Conservation (phyloP, 331 rosid genomes). For the Cucumis variabilis region DNA sequence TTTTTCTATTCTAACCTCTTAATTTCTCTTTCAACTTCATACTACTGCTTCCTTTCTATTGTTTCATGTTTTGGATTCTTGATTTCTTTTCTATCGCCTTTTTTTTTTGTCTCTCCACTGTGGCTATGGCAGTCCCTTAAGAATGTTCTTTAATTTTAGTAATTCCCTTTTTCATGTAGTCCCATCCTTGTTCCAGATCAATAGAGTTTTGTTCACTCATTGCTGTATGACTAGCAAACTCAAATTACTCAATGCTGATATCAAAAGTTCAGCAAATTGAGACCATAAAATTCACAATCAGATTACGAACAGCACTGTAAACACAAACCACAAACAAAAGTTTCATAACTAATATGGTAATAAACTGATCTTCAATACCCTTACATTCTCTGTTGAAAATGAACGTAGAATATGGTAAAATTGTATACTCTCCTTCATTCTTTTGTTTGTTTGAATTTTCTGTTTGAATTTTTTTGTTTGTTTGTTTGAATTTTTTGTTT, state of each 20-base stretch:
- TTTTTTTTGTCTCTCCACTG: constrained; percentile 27
- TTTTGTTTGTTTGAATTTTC: too few species aligned
- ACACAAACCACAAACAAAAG: background rate
- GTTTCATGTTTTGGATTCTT: too few species aligned
- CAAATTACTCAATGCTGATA: background rate
- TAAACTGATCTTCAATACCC: too few species aligned
- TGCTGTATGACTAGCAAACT: background rate
- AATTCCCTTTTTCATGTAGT: constrained; percentile 58
- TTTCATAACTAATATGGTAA: constrained; percentile 1
- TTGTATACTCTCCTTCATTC: too few species aligned
- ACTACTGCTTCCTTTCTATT: too few species aligned
- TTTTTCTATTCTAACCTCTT: too few species aligned
- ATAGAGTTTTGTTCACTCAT: constrained; percentile 45
- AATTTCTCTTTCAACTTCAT: too few species aligned
- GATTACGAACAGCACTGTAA: background rate
- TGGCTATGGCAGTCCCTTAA: constrained; percentile 56
- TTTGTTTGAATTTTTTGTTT: too few species aligned
- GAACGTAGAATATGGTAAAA: too few species aligned
- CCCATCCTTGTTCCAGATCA: constrained; percentile 73
- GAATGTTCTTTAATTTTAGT: constrained; percentile 65
- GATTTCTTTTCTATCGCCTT: too few species aligned
- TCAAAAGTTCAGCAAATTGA: constrained; percentile 15
- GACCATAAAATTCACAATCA: constrained; percentile 23
- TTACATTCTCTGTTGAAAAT: too few species aligned
- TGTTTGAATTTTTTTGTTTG: too few species aligned